Evolutionary conservation across 2,329 filamentous ascomycete species (phyloP).

Genomic region (Cordyceps tenuipes): DNA sequence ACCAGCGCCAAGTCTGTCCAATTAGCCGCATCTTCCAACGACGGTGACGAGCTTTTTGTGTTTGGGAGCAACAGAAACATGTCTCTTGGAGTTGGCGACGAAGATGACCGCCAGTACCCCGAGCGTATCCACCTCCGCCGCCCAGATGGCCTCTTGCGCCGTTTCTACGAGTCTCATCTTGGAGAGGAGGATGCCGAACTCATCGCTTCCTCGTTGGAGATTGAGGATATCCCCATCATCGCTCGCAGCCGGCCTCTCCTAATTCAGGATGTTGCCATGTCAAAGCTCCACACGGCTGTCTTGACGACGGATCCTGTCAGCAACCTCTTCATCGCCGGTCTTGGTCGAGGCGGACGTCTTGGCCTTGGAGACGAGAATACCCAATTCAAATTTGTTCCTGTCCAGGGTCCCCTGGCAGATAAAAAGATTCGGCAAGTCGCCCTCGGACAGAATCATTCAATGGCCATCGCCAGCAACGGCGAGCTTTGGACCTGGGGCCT

Average conservation of each 20-base stretch:
- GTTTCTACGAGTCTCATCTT: constrained; percentile 64
- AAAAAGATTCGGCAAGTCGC: constrained; percentile 71
- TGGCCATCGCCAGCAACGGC: constrained; percentile 79
- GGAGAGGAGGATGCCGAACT: constrained; percentile 33
- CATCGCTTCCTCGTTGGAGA: constrained; percentile 21
- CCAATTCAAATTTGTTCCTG: constrained; percentile 74
- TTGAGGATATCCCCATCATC: constrained; percentile 59
- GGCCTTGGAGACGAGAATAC: constrained; percentile 87
- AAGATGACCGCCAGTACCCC: constrained; percentile 88
- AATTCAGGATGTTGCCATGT: constrained; percentile 76
- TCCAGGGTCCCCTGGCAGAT: constrained; percentile 67
- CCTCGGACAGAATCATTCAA: constrained; percentile 82
- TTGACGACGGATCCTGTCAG: constrained; percentile 79
- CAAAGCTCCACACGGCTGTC: constrained; percentile 85
- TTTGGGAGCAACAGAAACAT: constrained; percentile 97
- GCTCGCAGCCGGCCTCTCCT: constrained; percentile 64
- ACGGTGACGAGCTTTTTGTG: constrained; percentile 79
- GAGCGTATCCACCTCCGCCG: constrained; percentile 72
- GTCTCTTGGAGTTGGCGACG: constrained; percentile 86
- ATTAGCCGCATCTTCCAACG: constrained; percentile 12
- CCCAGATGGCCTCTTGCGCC: constrained; percentile 66
- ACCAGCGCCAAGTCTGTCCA: constrained; percentile 1
- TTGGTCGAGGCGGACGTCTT: constrained; percentile 81
- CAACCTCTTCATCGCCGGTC: constrained; percentile 87
- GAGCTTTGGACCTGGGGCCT: constrained; percentile 93